Base-by-base conservation (phyloP, 1,284 basidiomycete species). In the Hypsizygus ulmarius region DNA sequence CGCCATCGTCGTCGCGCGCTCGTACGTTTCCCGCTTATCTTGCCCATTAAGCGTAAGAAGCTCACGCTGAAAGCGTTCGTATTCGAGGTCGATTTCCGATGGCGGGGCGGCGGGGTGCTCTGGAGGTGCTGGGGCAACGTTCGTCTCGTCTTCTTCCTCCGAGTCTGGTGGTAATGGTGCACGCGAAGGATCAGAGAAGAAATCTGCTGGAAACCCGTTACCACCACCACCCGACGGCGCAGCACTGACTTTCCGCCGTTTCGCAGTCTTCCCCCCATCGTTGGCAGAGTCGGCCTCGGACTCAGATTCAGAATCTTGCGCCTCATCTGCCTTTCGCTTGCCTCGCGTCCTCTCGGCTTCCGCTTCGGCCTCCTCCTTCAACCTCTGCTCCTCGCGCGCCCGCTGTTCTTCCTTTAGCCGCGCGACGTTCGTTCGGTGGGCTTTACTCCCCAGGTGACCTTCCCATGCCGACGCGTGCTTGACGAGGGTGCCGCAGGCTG, bases 381-480 rank as follows among this genome's bases (percentile, higher is more conserved):
- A 54, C 55, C 65, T 54, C 47, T 65, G 54, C 16, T 64, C 59
- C 50, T 69, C 71, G 49, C 64, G 66, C 21, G 53, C 59, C 45
- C 64, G 70, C 55, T 82, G 76, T 58, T 81, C 75, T 55, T 82
- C 78, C 50, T 70, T 77, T 38, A 81, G 56, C 19, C 76, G 75
- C 9, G 73, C 71, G 6, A 82, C 81, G 57, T 77, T 83, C 30
- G 73, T 81, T 41, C 84, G 81, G 63, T 90, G 89, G 2, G 66
- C 68, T 67, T 90, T 92, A 70, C 82, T 88, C 8, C 84, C 87
- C n/a, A 91, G 63, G 64, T 91, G 88, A 11, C 88, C 87, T 49
- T 89, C 82, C 90, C 89, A 93, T n/a, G 85, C 82, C 15, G 82
- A 79, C 3, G 86, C 77, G 57, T 87, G 78, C 60, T 90, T 92